Conservation (phyloP, 257 asterid species). For the Penstemon eatonii region DNA sequence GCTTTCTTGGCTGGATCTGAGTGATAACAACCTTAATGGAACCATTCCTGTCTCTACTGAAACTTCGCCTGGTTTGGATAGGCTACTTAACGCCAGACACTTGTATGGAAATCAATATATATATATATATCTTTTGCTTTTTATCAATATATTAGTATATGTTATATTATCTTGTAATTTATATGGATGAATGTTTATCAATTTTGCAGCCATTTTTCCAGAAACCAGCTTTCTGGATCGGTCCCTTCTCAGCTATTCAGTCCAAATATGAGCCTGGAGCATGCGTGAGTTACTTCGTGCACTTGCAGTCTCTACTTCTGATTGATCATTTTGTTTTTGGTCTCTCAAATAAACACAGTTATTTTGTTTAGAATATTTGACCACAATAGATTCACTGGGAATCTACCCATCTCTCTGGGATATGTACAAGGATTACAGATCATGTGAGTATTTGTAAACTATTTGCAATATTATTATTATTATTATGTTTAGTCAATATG, state of each 20-base stretch:
- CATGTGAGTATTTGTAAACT: conserved; percentile 58
- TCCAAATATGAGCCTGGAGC: conserved; percentile 65
- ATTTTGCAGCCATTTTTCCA: conserved; percentile 70
- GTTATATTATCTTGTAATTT: not conserved
- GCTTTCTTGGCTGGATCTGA: conserved; percentile 88
- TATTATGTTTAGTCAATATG: not conserved
- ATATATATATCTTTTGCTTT: not conserved
- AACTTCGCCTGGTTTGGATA: conserved; percentile 62
- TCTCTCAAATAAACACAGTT: conserved; percentile 8
- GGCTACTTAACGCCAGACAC: conserved; percentile 60
- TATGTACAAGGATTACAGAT: conserved; percentile 57
- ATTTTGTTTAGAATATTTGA: conserved; percentile 59
- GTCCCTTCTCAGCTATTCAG: conserved; percentile 59
- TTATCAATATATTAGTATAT: not conserved
- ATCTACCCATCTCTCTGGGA: conserved; percentile 62
- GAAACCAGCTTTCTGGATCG: conserved; percentile 67
- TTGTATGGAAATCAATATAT: conserved; percentile 46
- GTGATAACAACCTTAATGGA: conserved; percentile 67
- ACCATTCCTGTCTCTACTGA: conserved; percentile 66
- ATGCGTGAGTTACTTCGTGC: conserved; percentile 53
- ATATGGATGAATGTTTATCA: conserved; percentile 5
- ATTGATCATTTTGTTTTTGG: not conserved
- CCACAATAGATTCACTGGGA: conserved; percentile 65
- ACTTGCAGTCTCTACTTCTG: too few relatives aligned
- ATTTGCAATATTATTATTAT: not conserved